Evolutionary conservation across 2,329 filamentous ascomycete genomes (phyloP).

Genomic region (Albifimbria verrucaria): DNA sequence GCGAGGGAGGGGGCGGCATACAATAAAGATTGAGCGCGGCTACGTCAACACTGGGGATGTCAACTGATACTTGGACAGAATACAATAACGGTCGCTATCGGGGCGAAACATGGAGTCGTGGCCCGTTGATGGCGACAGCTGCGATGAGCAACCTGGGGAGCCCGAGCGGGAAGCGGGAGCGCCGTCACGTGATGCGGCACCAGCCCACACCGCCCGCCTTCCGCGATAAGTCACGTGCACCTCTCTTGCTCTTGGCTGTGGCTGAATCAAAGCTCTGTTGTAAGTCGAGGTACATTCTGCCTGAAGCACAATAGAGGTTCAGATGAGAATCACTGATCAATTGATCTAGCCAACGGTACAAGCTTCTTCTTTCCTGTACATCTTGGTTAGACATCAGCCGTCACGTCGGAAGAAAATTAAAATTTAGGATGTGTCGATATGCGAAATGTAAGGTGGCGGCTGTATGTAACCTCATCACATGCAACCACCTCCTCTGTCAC

Average conservation of each 20-base stretch:
- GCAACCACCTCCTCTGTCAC: too few relatives aligned
- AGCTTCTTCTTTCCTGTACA: too few relatives aligned
- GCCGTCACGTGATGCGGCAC: neutral
- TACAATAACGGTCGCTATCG: conserved; percentile 32
- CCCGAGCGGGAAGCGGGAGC: neutral
- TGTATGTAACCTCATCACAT: too few relatives aligned
- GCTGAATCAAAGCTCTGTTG: neutral
- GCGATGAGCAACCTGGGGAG: neutral
- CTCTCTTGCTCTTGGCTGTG: too few relatives aligned
- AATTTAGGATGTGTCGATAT: too few relatives aligned
- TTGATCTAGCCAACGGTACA: too few relatives aligned
- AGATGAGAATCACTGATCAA: too few relatives aligned
- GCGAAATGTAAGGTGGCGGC: too few relatives aligned
- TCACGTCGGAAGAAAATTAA: too few relatives aligned
- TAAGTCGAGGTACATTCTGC: neutral
- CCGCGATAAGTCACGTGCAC: neutral
- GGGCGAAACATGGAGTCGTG: conserved; percentile 8
- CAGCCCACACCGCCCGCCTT: neutral
- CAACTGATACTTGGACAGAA: conserved; percentile 38
- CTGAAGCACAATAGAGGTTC: too few relatives aligned
- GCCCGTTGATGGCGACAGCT: neutral
- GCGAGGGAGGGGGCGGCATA: conserved; percentile 23
- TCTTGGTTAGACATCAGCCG: too few relatives aligned
- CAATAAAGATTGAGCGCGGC: conserved; percentile 30
- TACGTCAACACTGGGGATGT: conserved; percentile 30